Evolutionary conservation across 495 filamentous ascomycete species (phyloP).

Genomic region (Hypoxylon fragiforme): DNA sequence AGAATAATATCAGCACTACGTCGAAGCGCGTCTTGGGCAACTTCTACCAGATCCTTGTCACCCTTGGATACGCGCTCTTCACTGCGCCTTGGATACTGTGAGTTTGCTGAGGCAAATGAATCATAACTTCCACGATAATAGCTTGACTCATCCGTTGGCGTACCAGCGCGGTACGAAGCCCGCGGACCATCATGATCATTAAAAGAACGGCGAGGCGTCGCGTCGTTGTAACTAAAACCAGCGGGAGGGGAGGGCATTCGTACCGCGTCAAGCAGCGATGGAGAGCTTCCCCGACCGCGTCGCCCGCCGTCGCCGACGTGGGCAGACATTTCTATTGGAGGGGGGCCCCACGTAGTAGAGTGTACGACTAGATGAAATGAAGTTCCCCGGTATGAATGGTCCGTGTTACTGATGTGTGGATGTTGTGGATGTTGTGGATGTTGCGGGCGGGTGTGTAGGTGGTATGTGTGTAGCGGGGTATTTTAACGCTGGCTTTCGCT

Average conservation of each 20-base stretch:
- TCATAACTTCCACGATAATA: constrained; percentile 37
- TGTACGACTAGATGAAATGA: constrained; percentile 8
- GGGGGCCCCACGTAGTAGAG: background rate
- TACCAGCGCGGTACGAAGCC: constrained; percentile 47
- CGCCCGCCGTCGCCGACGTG: constrained; percentile 61
- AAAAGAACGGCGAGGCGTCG: constrained; percentile 34
- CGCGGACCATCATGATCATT: constrained; percentile 35
- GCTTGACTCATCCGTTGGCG: constrained; percentile 35
- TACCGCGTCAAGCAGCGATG: constrained; percentile 48
- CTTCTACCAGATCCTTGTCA: constrained; percentile 47
- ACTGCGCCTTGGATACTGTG: constrained; percentile 31
- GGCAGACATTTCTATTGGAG: constrained; percentile 46
- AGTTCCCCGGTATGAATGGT: too few species aligned
- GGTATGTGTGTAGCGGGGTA: constrained; percentile 15
- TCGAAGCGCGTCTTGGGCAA: constrained; percentile 33
- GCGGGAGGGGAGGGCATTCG: constrained; percentile 50
- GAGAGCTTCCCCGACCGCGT: constrained; percentile 44
- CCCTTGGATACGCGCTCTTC: constrained; percentile 43
- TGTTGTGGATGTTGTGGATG: too few species aligned
- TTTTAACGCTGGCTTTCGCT: too few species aligned
- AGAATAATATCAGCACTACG: constrained; percentile 33
- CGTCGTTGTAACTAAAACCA: constrained; percentile 38
- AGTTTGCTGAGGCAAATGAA: constrained; percentile 30
- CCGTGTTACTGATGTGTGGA: too few species aligned
- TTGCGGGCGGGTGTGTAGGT: background rate